Evolutionary conservation across 106 monocot genomes (phyloP), one percentile per base, ranked within the genome.

Genomic region (Acanthochlamys bracteata): DNA sequence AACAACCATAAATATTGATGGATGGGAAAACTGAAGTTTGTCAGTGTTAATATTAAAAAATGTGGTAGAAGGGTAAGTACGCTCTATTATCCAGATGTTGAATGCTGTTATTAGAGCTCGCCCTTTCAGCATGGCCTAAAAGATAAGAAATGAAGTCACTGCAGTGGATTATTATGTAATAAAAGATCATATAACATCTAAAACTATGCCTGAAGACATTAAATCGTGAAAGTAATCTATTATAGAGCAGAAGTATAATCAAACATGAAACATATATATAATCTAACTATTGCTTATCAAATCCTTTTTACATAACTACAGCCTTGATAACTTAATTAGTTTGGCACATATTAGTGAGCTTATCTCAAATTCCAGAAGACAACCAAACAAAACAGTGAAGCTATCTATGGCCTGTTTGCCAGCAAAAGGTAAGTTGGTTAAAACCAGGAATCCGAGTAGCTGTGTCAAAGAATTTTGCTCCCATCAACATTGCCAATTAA

Each of bases 11-110:
- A 60, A 45, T 9, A 64, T 13, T 24, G 20, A 33, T 46, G 25
- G 9, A 45, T 24, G 25, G 53, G 15, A 70, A 49, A 24, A 21
- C 26, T 27, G 19, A 57, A 13, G 13, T 20, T 66, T 55, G 3
- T 55, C 3, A 10, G 55, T 15, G 22, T 4, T 3, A 55, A 10
- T 20, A 10, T 2, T 17, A 19, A 21, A 55, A 21, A 8, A 21
- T 15, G 55, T 20, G 20, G 20, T 10, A 49, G 22, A 55, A 10
- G 1, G 20, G 20, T 17, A 20, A 55, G 19, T 66, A 79, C 76
- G 54, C 56, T 67, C 56, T 73, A 10, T 63, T 71, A 58, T 80
- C 77, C 58, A 77, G 56, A 42, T 75, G 79, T 60, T 63, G 68
- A 24, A 57, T 41, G 54, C 68, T 71, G 46, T 68, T 68, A 17